Conservation (phyloP, 768 basidiomycete genomes). For the Leccinum barrowsii region DNA sequence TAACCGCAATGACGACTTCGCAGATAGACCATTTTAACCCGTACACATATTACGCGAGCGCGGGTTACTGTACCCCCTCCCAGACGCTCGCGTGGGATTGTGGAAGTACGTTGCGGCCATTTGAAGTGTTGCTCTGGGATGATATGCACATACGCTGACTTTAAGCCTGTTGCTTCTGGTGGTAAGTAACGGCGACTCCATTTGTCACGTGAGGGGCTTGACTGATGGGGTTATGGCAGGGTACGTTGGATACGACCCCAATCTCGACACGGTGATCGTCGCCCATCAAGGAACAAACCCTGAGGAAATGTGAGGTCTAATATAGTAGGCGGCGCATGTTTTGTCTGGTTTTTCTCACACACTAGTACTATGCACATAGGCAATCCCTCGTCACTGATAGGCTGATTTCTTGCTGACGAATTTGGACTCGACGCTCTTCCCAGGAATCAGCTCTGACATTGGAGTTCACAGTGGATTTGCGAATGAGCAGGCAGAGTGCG, state of each 20-base stretch:
- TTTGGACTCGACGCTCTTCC: slow-evolving; percentile 44
- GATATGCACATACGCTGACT: slow-evolving; percentile 15
- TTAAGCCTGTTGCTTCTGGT: slow-evolving; percentile 45
- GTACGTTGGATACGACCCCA: slow-evolving; percentile 51
- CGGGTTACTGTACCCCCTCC: slow-evolving; percentile 44
- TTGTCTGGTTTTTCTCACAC: not conserved
- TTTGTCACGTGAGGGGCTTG: not conserved
- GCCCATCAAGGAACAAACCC: slow-evolving; percentile 36
- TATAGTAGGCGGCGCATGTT: not conserved
- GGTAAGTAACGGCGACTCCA: slow-evolving; percentile 37
- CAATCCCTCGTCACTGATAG: slow-evolving; percentile 39
- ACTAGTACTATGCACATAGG: slow-evolving; percentile 17
- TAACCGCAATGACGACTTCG: slow-evolving; percentile 37
- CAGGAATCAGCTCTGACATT: slow-evolving; percentile 41
- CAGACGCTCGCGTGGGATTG: slow-evolving; percentile 50
- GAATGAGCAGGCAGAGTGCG: slow-evolving; percentile 42
- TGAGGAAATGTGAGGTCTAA: slow-evolving; percentile 24
- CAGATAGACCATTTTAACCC: slow-evolving; percentile 44
- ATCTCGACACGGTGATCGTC: slow-evolving; percentile 34
- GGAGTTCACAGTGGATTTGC: slow-evolving; percentile 47
- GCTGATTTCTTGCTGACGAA: slow-evolving; percentile 32
- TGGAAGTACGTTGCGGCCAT: slow-evolving; percentile 30
- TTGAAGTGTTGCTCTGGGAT: not conserved
- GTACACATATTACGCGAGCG: slow-evolving; percentile 42
- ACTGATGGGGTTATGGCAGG: slow-evolving; percentile 28